phyloP scores from a whole-genome alignment of 1,284 basidiomycete species.

The Termitomyces sp. region DNA sequence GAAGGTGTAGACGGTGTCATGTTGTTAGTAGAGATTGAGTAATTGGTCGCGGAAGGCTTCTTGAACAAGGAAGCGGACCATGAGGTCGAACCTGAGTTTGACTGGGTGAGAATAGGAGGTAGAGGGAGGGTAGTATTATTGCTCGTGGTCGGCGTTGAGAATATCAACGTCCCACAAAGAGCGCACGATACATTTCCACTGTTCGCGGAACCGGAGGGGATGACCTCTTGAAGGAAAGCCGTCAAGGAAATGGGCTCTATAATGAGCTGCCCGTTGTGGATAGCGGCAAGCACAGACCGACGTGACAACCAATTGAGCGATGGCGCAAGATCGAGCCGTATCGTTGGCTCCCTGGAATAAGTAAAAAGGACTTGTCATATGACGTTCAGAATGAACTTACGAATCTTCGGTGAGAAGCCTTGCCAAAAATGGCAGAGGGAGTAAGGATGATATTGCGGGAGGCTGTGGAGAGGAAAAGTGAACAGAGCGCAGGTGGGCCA shows the following conservation, averaged over 20 bases:
- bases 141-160: constrained; percentile 29
- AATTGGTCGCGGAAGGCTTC: constrained; percentile 25
- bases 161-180: constrained; percentile 68
- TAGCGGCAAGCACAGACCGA: constrained; percentile 80
- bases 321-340: constrained; percentile 91
- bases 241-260: constrained; percentile 78
- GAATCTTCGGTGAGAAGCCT: constrained; percentile 84
- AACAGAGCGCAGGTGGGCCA: constrained; percentile 75
- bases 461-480: constrained; percentile 54
- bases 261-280: constrained; percentile 83
- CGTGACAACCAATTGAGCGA: constrained; percentile 92
- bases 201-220: constrained; percentile 36
- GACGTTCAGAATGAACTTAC: constrained; percentile 41
- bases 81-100: constrained; percentile 27
- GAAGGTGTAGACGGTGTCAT: constrained; percentile 17
- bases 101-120: constrained; percentile 19
- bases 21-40: constrained; percentile 10
- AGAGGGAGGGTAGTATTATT: constrained; percentile 21
- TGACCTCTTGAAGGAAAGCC: constrained; percentile 49
- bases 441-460: constrained; percentile 65
- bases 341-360: constrained; percentile 73
- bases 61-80: constrained; percentile 60
- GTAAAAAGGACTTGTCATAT: constrained; percentile 11
- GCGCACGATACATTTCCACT: constrained; percentile 52
- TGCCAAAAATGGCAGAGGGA: constrained; percentile 81